Evolutionary conservation across 1,139 yeast species (phyloP).

Genomic region (Protomyces pachydermus): DNA sequence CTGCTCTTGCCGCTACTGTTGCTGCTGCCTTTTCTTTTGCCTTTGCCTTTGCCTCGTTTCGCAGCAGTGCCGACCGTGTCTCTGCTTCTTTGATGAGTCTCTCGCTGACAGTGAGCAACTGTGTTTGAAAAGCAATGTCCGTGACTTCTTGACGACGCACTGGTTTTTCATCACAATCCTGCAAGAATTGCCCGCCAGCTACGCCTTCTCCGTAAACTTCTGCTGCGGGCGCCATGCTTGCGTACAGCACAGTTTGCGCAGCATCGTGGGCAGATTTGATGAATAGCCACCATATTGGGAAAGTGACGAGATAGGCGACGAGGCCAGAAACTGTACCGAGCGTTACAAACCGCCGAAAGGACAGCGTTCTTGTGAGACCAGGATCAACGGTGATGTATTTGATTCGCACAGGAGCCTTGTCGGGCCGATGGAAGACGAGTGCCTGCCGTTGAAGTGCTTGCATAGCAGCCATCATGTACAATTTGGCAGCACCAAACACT

Average conservation of each 20-base stretch:
- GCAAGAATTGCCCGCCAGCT: constrained; percentile 63
- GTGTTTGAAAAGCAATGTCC: constrained; percentile 58
- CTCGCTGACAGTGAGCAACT: constrained; percentile 60
- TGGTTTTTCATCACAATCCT: constrained; percentile 54
- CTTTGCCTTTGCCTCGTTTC: constrained; percentile 43
- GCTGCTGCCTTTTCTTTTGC: neutral
- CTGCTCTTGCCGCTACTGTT: constrained; percentile 1
- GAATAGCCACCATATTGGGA: constrained; percentile 78
- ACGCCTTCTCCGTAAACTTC: constrained; percentile 43
- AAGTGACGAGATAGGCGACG: constrained; percentile 57
- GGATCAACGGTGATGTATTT: constrained; percentile 80
- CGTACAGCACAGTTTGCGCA: constrained; percentile 69
- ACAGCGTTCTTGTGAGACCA: constrained; percentile 82
- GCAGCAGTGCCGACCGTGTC: constrained; percentile 60
- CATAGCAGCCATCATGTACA: constrained; percentile 67
- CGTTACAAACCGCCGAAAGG: constrained; percentile 71
- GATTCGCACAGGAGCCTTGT: constrained; percentile 61
- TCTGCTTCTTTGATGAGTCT: constrained; percentile 56
- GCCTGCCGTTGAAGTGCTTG: constrained; percentile 68
- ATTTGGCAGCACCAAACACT: constrained; percentile 74
- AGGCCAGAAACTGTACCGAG: constrained; percentile 74
- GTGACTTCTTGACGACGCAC: constrained; percentile 61
- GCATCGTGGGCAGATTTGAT: constrained; percentile 73
- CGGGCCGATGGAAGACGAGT: constrained; percentile 55
- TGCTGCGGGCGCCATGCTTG: constrained; percentile 57